These are phyloP conservation scores for Chlorella sp. DNA, from an alignment of 139 green algal genomes.

Conservation along the genomic window DNA sequence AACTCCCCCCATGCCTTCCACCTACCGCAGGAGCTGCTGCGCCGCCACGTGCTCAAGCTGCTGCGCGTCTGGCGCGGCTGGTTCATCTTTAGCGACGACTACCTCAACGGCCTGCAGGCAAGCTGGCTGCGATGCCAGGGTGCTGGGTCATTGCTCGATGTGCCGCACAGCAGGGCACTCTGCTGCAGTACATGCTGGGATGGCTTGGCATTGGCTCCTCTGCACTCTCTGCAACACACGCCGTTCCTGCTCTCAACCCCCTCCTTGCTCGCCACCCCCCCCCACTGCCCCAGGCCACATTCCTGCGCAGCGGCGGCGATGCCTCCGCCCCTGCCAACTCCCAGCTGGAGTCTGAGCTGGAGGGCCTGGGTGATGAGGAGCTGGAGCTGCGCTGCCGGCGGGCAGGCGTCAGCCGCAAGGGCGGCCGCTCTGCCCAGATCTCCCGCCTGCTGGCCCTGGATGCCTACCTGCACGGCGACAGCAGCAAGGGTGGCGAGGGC, in stretches of 20 bases:
- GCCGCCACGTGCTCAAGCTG: conserved; percentile 79
- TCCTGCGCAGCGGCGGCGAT: conserved; percentile 52
- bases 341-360: conserved; percentile 62
- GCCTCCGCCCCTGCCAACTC: conserved; percentile 24
- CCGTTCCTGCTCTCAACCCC: no score
- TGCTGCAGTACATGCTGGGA: no score
- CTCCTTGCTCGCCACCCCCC: neutral
- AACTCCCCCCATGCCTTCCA: no score
- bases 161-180: no score
- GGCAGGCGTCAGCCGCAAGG: conserved; percentile 64
- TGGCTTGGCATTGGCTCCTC: no score
- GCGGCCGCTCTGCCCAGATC: conserved; percentile 54
- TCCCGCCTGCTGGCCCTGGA: conserved; percentile 60
- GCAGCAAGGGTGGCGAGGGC: neutral
- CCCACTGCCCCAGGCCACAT: conserved; percentile 59
- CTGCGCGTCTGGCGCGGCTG: conserved; percentile 87
- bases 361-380: conserved; percentile 63
- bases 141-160: neutral
- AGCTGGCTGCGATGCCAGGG: neutral
- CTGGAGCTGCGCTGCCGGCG: conserved; percentile 72
- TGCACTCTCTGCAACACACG: no score
- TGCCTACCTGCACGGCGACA: conserved; percentile 59
- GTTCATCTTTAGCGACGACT: conserved; percentile 92
- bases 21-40: conserved; percentile 59
- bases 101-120: conserved; percentile 88